These are phyloP conservation scores for Solanum corneliomulleri DNA, from an alignment of 257 asterid genomes.

Conservation along the genomic window DNA sequence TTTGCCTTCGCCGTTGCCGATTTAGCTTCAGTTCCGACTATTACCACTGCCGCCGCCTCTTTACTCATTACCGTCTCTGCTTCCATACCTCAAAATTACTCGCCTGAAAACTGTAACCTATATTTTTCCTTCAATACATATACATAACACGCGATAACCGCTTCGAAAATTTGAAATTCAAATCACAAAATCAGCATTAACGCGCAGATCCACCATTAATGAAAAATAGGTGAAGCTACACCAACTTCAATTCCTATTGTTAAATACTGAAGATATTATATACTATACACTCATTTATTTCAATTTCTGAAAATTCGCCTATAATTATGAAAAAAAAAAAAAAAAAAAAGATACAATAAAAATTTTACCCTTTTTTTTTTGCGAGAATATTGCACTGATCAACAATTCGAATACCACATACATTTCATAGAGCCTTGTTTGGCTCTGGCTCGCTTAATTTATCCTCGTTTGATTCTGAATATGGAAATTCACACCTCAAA, in stretches of 20 bases:
- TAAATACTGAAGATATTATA: neutral
- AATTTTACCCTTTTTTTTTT: neutral
- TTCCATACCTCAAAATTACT: neutral
- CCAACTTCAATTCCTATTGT: neutral
- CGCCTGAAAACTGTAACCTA: neutral
- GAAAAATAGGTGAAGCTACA: neutral
- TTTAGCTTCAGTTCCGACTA: neutral
- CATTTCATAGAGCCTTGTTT: constrained; percentile 50
- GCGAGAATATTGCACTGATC: neutral
- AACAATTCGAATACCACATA: constrained; percentile 45
- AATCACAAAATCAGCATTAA: neutral
- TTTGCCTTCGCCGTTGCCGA: neutral
- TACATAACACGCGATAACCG: neutral
- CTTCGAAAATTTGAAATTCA: neutral
- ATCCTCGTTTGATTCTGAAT: neutral
- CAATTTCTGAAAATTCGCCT: neutral
- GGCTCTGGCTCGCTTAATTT: constrained; percentile 11
- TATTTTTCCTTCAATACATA: neutral
- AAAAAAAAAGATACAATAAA: neutral
- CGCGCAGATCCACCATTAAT: neutral
- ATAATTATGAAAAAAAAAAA: neutral
- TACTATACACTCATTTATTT: neutral
- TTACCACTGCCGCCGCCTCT: neutral
- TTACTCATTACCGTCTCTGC: neutral
- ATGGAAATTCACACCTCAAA: neutral